Base-by-base conservation (phyloP, 1,284 basidiomycete genomes). In the Moesziomyces parantarcticus region DNA sequence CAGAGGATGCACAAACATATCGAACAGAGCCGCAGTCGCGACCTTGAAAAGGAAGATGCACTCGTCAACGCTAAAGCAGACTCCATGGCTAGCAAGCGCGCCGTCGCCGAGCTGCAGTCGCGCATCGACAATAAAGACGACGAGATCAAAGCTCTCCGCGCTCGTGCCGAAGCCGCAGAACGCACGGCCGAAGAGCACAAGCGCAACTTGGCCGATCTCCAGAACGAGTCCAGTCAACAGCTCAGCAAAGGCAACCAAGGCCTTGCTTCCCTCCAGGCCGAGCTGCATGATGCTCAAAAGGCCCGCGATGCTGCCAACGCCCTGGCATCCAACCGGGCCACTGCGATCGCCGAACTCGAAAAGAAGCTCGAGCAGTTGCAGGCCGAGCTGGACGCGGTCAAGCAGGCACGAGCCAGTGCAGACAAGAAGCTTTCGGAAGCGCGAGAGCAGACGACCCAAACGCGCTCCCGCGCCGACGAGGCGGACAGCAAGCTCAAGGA, bases 401-500 rank as follows among this genome's bases (percentile, higher is more conserved):
- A 29, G 34, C 53, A 50, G 9, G 50, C 42, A 3, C 52, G 49
- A 9, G 21, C 26, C 1, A 40, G 44, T 10, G 49, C 43, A 3
- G 54, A 65, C 36, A 36, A 55, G 23, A 22, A 46, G 26, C 11
- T 54, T 20, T 34, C 39, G 21, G 47, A 29, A 6, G 34, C 49
- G 10, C 54, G 44, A 13, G 39, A 53, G 21, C 34, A 61, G 29
- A 40, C 46, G 20, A 14, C 5, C 36, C 50, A 61, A 16, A 23
- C 50, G 13, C 44, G 39, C 16, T 3, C 43, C 9, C 53, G 50
- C 16, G 67, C 62, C 18, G 55, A 58, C 4, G 50, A 54, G 23
- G 43, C 66, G 2, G 56, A 60, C 16, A 34, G 32, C 46, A 60
- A 71, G 52, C 43, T 76, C 39, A 58, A 58, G 5, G 67, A 80